Percentiles rank a stretch among this genome's conserved stretches.
Conservation (phyloP, 225 moss, liverwort and hornwort species). For the Physcomitrellopsis africana region DNA sequence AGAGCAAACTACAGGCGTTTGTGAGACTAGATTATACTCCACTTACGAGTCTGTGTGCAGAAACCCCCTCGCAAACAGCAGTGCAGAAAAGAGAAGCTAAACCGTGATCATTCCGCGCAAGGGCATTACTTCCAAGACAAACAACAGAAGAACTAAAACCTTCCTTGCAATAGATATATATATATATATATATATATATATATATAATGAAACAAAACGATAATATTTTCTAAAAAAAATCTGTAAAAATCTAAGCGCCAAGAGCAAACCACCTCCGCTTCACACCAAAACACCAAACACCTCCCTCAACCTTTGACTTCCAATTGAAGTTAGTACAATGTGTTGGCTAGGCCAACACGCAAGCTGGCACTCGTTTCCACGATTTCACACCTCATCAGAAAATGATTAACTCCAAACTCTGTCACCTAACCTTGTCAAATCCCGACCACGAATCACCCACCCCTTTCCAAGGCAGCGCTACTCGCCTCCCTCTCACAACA, state of each 20-base stretch:
- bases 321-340: conserved; percentile 39
- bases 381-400: background rate
- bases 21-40: conserved; percentile 24
- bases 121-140: conserved; percentile 2
- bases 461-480: background rate
- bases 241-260: background rate
- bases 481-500: background rate
- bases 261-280: background rate
- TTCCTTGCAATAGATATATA: background rate
- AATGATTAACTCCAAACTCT: too few species aligned
- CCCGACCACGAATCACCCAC: background rate
- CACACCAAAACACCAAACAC: background rate
- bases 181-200: too few species aligned
- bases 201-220: too few species aligned
- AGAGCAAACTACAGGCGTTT: background rate
- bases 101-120: conserved; percentile 12
- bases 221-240: background rate
- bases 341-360: conserved; percentile 25
- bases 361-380: conserved; percentile 24
- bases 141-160: background rate
- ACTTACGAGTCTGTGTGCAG: conserved; percentile 13
- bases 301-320: conserved; percentile 20
- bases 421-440: conserved; percentile 29
- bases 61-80: conserved; percentile 12
- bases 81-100: conserved; percentile 10